Evolutionary conservation across 129 eudicot species (phyloP).

Genomic region (Escallonia rubra): DNA sequence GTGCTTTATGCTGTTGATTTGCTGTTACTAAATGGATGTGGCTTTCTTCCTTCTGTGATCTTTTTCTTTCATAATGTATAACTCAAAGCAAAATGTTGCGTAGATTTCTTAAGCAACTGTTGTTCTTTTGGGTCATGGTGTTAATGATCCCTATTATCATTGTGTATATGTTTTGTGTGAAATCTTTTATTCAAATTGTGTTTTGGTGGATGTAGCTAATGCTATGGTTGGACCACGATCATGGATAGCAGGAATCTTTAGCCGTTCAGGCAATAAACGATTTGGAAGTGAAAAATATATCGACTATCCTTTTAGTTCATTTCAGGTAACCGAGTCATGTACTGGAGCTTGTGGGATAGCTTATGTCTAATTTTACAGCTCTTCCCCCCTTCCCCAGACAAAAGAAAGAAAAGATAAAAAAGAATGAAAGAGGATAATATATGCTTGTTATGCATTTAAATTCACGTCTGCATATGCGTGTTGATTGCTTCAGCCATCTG

Average conservation of each 20-base stretch:
- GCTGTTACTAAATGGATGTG: too few species aligned
- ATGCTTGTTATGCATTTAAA: too few species aligned
- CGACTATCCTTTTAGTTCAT: constrained; percentile 36
- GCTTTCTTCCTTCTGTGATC: background rate
- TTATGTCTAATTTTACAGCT: too few species aligned
- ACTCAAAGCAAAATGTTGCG: background rate
- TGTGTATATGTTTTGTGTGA: background rate
- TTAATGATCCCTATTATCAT: background rate
- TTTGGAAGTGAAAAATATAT: constrained; percentile 40
- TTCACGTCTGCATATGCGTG: too few species aligned
- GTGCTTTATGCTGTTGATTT: background rate
- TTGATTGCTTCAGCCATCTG: too few species aligned
- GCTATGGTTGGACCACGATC: constrained; percentile 98
- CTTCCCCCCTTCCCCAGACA: background rate
- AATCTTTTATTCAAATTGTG: background rate
- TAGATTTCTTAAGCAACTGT: background rate
- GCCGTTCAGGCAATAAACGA: constrained; percentile 56
- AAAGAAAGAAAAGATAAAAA: too few species aligned
- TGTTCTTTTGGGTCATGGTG: background rate
- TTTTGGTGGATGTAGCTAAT: constrained; percentile 53
- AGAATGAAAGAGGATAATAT: too few species aligned
- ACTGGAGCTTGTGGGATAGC: too few species aligned
- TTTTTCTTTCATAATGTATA: background rate
- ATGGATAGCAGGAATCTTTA: constrained; percentile 86
- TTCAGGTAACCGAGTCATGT: constrained; percentile 39